phyloP scores from a whole-genome alignment of 2,329 filamentous ascomycete genomes.

The Epichloe scottii region DNA sequence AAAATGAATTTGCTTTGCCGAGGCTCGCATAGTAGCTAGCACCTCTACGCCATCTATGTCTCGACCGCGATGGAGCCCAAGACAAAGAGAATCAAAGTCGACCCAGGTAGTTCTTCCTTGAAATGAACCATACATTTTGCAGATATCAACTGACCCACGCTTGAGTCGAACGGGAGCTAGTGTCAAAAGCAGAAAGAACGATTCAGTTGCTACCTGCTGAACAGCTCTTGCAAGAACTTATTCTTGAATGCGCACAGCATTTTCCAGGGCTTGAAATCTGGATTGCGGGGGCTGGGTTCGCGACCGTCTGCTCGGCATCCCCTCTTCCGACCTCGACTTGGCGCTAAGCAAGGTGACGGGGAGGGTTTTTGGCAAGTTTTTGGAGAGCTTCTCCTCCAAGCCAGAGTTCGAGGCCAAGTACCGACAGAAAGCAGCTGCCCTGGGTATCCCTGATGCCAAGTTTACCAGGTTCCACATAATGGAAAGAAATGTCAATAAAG shows the following conservation, averaged over 20 bases:
- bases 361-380: slow-evolving; percentile 6
- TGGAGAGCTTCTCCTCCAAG: slow-evolving; percentile 4
- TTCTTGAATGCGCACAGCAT: slow-evolving; percentile 6
- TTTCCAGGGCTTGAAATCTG: slow-evolving; percentile 9
- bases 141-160: no score
- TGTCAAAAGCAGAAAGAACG: background rate
- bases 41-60: no score
- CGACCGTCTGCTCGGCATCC: slow-evolving; percentile 9
- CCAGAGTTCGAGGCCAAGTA: slow-evolving; percentile 2
- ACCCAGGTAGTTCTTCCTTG: no score
- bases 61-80: no score
- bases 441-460: slow-evolving; percentile 1
- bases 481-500: slow-evolving; percentile 6
- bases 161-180: no score
- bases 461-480: slow-evolving; percentile 7
- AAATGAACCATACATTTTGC: no score
- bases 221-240: slow-evolving; percentile 6
- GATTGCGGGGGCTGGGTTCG: slow-evolving; percentile 12
- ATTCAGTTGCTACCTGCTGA: background rate
- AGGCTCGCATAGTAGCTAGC: no score
- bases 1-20: no score
- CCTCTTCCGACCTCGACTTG: slow-evolving; percentile 9
- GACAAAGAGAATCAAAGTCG: no score
- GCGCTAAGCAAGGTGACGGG: slow-evolving; percentile 8
- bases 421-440: slow-evolving; percentile 1